Conservation (phyloP, 208 protist genomes). For the Lotmaria passim region DNA sequence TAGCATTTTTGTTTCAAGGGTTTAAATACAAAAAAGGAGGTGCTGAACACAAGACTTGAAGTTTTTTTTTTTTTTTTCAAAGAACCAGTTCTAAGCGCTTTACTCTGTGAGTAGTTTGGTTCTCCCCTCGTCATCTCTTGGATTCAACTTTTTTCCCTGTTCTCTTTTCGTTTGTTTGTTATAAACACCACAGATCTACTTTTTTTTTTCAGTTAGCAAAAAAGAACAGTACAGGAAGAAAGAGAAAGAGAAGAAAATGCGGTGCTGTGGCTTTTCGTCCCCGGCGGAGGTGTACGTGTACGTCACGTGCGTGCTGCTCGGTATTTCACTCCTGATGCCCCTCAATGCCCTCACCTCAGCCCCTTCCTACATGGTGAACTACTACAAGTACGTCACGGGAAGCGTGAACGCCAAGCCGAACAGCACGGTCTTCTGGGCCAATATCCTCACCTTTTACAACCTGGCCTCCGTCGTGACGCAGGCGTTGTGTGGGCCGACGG, state of each 20-base stretch:
- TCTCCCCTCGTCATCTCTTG: too few relatives aligned
- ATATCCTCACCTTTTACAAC: constrained; percentile 86
- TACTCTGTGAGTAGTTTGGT: too few relatives aligned
- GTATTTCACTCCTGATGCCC: constrained; percentile 87
- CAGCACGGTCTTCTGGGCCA: constrained; percentile 59
- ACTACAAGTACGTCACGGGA: constrained; percentile 82
- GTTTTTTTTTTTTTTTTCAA: too few relatives aligned
- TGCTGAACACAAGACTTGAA: too few relatives aligned
- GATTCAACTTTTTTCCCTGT: too few relatives aligned
- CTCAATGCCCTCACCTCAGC: constrained; percentile 88
- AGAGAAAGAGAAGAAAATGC: constrained; percentile 28
- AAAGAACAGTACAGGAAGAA: constrained; percentile 12
- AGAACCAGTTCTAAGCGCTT: too few relatives aligned
- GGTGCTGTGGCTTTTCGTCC: constrained; percentile 43
- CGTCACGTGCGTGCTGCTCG: constrained; percentile 79
- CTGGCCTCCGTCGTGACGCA: constrained; percentile 72
- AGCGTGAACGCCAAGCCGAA: constrained; percentile 52
- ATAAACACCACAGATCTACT: background rate
- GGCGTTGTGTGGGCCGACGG: constrained; percentile 65
- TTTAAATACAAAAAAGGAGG: too few relatives aligned
- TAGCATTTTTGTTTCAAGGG: too few relatives aligned
- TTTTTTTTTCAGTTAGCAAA: constrained; percentile 13
- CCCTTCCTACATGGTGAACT: constrained; percentile 80
- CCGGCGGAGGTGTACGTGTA: constrained; percentile 69
- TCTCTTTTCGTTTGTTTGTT: constrained; percentile 29